phyloP scores from a whole-genome alignment of 1,139 yeast genomes.

The Pneumocystis carinii region DNA sequence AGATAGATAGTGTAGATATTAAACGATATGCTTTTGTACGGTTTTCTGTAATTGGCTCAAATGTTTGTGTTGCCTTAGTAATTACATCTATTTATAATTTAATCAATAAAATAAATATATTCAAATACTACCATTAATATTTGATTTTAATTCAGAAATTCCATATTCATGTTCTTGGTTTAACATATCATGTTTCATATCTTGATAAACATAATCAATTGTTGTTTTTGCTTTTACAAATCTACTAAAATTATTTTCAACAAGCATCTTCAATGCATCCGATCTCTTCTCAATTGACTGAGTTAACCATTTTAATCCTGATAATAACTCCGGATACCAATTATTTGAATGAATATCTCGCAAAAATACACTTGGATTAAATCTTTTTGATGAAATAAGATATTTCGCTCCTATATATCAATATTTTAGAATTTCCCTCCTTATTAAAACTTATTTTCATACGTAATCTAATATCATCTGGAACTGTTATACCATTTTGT shows the following conservation, averaged over 20 bases:
- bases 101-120: not conserved
- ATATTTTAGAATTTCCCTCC: not conserved
- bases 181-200: constrained; percentile 25
- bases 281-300: constrained; percentile 47
- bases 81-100: constrained; percentile 19
- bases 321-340: constrained; percentile 44
- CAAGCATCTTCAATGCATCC: constrained; percentile 47
- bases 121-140: constrained; percentile 21
- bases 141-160: constrained; percentile 19
- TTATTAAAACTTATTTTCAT: not conserved
- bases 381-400: constrained; percentile 30
- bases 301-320: constrained; percentile 46
- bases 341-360: constrained; percentile 58
- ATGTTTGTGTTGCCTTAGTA: constrained; percentile 42
- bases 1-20: constrained; percentile 43
- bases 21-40: constrained; percentile 47
- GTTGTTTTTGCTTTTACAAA: constrained; percentile 65
- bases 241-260: constrained; percentile 57
- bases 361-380: constrained; percentile 56
- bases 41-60: constrained; percentile 63
- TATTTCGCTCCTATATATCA: not conserved
- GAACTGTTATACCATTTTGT: not conserved
- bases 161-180: constrained; percentile 27
- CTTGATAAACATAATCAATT: constrained; percentile 42
- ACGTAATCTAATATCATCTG: not conserved